Evolutionary conservation across 768 basidiomycete species (phyloP), one percentile per base, ranked within the genome.

Genomic region (Kwoniella mangroviensis): DNA sequence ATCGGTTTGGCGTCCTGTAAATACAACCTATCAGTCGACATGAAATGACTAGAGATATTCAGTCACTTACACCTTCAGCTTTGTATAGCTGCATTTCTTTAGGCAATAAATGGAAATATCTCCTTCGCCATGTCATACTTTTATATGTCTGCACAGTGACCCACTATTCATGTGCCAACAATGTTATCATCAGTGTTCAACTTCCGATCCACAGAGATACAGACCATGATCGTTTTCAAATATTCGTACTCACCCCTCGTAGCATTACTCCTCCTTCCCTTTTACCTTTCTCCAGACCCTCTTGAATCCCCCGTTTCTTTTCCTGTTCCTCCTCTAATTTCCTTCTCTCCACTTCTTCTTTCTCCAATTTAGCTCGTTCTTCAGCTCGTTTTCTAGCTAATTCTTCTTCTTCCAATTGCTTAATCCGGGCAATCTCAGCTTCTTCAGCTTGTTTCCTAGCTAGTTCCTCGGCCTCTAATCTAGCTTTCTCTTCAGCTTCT

Each of bases 121-220:
- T 53, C 49, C 79, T 62, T 21, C 79, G 65, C 79, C 79, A 81
- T 15, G 67, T 75, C 54, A 74, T 67, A 21, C 68, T 72, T 26
- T 67, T 70, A n/a, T 67, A 68, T 0, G 77, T 75, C 57, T 81
- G 79, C 11, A 77, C 77, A 15, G 79, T 81, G 34, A 79, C 64
- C 64, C 72, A 73, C 79, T 81, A 58, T 3, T 10, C 34, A 34
- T 43, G 12, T 28, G 28, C 28, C 24, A 15, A 34, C 1, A 7
- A 7, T 17, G 17, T 11, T n/a, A 52, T 68, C 67, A 68, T 54
- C 60, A 51, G n/a, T 63, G 11, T 13, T 26, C 34, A 12, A 13
- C 13, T 49, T 19, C 19, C 45, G 45, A 49, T 49, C 10, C 12
- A 7, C 34, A 7, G 9, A 34, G 34, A 34, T 34, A 34, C 6